Conservation (phyloP, 495 filamentous ascomycete species). For the Penicillium coprophilum region DNA sequence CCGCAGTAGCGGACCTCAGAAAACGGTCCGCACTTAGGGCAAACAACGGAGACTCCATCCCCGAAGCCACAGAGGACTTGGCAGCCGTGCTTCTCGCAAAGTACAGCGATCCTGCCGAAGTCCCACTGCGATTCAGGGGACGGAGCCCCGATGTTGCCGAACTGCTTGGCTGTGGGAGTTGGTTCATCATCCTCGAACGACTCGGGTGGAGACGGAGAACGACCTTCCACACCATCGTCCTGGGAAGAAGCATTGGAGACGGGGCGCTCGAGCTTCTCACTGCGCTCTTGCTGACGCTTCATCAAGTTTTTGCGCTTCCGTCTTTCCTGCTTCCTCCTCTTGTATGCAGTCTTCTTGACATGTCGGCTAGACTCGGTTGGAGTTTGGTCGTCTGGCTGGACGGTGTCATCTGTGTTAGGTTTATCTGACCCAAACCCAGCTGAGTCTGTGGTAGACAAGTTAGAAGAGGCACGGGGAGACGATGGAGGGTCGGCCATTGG, state of each 20-base stretch:
- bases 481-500: neutral
- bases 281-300: neutral
- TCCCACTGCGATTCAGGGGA: slow-evolving; percentile 16
- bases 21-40: slow-evolving; percentile 46
- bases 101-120: slow-evolving; percentile 24
- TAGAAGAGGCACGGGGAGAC: neutral
- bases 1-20: slow-evolving; percentile 42
- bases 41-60: slow-evolving; percentile 39
- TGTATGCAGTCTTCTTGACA: neutral
- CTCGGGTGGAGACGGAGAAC: neutral
- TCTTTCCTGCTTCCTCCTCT: neutral
- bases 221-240: neutral
- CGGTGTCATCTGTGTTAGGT: neutral
- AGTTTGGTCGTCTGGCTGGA: neutral
- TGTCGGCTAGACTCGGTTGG: neutral
- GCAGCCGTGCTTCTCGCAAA: slow-evolving; percentile 34
- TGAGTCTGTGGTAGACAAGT: neutral
- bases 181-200: neutral
- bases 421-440: neutral
- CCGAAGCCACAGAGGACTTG: slow-evolving; percentile 53
- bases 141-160: neutral
- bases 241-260: neutral
- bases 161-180: slow-evolving; percentile 5
- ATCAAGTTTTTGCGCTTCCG: neutral
- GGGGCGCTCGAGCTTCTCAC: neutral